Evolutionary conservation across 2,329 filamentous ascomycete species (phyloP).

Genomic region (Ascochyta lentis): DNA sequence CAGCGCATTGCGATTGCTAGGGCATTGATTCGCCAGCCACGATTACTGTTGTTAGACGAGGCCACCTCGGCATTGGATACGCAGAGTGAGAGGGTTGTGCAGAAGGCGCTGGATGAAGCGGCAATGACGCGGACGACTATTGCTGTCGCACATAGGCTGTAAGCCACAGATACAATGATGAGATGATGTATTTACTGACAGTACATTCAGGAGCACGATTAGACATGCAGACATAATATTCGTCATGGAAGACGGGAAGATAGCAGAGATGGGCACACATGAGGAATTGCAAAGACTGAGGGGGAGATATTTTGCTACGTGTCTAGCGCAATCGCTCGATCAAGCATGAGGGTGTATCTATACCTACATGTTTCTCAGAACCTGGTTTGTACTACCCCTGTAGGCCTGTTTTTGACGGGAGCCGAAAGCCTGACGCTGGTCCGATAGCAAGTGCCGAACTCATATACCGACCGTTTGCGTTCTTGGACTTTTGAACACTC

Average conservation of each 20-base stretch:
- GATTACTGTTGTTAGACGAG: slow-evolving; percentile 64
- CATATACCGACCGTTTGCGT: too few relatives aligned
- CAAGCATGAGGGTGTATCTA: neutral
- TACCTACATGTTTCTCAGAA: too few relatives aligned
- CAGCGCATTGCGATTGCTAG: slow-evolving; percentile 78
- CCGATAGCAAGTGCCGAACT: too few relatives aligned
- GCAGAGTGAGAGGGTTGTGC: slow-evolving; percentile 70
- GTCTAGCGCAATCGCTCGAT: slow-evolving; percentile 11
- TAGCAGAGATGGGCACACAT: slow-evolving; percentile 50
- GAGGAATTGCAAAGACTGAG: slow-evolving; percentile 29
- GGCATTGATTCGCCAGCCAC: slow-evolving; percentile 68
- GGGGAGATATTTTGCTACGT: slow-evolving; percentile 18
- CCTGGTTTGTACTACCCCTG: too few relatives aligned
- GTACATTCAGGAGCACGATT: slow-evolving; percentile 39
- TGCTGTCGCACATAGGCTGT: slow-evolving; percentile 57
- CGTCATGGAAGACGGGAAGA: slow-evolving; percentile 48
- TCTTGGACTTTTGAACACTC: too few relatives aligned
- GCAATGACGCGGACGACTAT: slow-evolving; percentile 51
- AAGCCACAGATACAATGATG: slow-evolving; percentile 36
- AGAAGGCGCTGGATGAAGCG: slow-evolving; percentile 69
- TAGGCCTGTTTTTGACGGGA: too few relatives aligned
- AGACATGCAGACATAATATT: slow-evolving; percentile 49
- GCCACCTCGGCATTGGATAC: slow-evolving; percentile 68
- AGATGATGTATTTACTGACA: neutral
- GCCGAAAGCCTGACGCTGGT: too few relatives aligned